Evolutionary conservation across 2,329 filamentous ascomycete genomes (phyloP), one percentile per base, ranked within the genome.

Genomic region (Ascosphaera pollenicola): DNA sequence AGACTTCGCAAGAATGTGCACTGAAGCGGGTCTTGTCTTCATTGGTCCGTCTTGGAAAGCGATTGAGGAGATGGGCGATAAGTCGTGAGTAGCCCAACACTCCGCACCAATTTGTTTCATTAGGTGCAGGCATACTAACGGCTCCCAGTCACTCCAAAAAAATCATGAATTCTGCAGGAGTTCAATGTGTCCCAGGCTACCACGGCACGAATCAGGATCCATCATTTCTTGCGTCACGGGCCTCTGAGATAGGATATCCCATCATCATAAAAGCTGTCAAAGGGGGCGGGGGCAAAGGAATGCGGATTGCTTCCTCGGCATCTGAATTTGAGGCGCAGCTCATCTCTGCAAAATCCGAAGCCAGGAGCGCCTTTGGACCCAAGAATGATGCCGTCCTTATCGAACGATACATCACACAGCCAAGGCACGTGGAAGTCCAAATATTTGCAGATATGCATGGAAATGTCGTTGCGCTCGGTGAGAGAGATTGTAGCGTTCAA

Each of bases 131-230:
- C n/a, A n/a, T 26, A 8, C n/a, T 32, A 10, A 3, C 24, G 10
- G 4, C 21, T 24, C 10, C 21, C 39, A 69, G 69, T 40, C 69
- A 79, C 43, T 89, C 81, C 39, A 98, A 98, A 58, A 80, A 93
- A 54, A 94, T 98, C 53, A 95, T 98, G 89, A 83, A 73, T 26
- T 73, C 74, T 3, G 87, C 89, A n/a, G 83, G 84, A 7, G 89
- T 98, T 3, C 85, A 85, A 3, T 95, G 89, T 51, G 89, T 98
- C 37, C 89, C 89, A 0, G 89, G 89, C 1, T 98, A 98, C 51
- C 89, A 95, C 54, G 89, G 89, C 15, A 51, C 66, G 1, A 81
- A 93, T 39, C 89, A 98, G 60, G 73, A 78, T 37, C 62, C 69
- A 1, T 54, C 59, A 7, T 64, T 67, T 43, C 61, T 78, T 19